Base-by-base conservation (phyloP, 305 asterid species). In the Fraxinus velutina region DNA sequence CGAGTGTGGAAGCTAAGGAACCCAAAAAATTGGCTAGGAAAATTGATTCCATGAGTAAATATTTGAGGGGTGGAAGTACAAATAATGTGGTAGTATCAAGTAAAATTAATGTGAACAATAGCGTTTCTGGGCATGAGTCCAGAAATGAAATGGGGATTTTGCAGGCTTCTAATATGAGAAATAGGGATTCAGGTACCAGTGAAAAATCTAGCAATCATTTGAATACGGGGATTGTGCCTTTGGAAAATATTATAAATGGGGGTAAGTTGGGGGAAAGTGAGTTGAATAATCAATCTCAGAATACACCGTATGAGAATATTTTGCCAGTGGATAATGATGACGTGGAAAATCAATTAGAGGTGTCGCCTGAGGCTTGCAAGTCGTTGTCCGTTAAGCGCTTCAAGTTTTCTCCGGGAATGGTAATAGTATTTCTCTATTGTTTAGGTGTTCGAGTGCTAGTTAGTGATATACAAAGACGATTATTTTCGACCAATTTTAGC, bases 341-440 rank as follows among this genome's bases (percentile, higher is more conserved):
- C 47, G 90, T 85, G 81, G 91, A 68, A 55, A 83, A 90, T 76
- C 90, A 76, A 37, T 42, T 76, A 79, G 94, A 92, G 83, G 93
- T 86, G 75, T 89, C 99, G 5, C 99, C 98, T 0, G 99, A 94
- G 89, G 78, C 87, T 78, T 89, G 85, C 80, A 91, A 89, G 86
- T 85, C 89, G 1, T 73, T 75, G 62, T 85, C 94, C 6, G 81
- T 88, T 42, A 96, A 96, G 86, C 91, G 99, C 27, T 89, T 91
- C 91, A 96, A 96, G 88, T 96, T 96, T 89, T 96, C 99, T 22
- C 99, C 97, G 22, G 99, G 99, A 88, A 96, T 96, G 99, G 98
- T 94, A 89, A 83, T 86, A 21, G 13, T 78, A 15, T 64, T 19
- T 4, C 34, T 78, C 27, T 1, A 33, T 30, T 71, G 75, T 71